Base-by-base conservation (phyloP, 163 green algal genomes). In the Trebouxiophyceae sp. region DNA sequence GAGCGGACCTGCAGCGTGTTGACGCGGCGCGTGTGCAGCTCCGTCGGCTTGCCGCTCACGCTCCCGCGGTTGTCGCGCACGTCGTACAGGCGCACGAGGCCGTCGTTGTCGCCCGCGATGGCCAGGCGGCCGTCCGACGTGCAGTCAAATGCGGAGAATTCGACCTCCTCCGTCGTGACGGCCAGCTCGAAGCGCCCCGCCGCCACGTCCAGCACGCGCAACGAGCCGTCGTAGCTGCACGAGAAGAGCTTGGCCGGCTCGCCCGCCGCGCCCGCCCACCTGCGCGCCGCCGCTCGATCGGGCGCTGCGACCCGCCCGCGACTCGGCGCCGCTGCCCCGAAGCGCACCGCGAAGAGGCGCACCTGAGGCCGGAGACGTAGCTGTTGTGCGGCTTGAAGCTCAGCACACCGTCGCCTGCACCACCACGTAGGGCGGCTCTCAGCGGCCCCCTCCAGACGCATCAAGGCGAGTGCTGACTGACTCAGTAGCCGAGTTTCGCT, bases 1-100 rank as follows among this genome's bases (percentile, higher is more conserved):
- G n/a, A n/a, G n/a, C n/a, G n/a, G n/a, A 81, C 67, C 66, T 79
- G 60, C 29, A 92, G 63, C 3, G 84, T 90, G 75, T 94, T 92
- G 72, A 94, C 78, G 71, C 90, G 89, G 50, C 73, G 82, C 68
- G 77, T 33, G 47, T 84, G 73, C 39, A 50, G 39, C 39, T 50
- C 39, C 39, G 19, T 16, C 19, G 12, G 12, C 39, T 50, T 50
- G 39, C 39, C 39, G 12, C 39, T 50, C 39, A n/a, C n/a, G n/a
- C n/a, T n/a, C n/a, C n/a, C n/a, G n/a, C n/a, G n/a, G n/a, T n/a
- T n/a, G n/a, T n/a, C n/a, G n/a, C 76, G 24, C 5, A 34, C 16
- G 57, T 93, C 82, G 1, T 79, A 69, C 5, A 80, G 58, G 0
- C 69, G 31, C 54, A 88, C 24, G 33, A 83, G 73, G 27, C 87